Evolutionary conservation across 495 filamentous ascomycete genomes (phyloP).

Genomic region (Tetracladium marchalianum): DNA sequence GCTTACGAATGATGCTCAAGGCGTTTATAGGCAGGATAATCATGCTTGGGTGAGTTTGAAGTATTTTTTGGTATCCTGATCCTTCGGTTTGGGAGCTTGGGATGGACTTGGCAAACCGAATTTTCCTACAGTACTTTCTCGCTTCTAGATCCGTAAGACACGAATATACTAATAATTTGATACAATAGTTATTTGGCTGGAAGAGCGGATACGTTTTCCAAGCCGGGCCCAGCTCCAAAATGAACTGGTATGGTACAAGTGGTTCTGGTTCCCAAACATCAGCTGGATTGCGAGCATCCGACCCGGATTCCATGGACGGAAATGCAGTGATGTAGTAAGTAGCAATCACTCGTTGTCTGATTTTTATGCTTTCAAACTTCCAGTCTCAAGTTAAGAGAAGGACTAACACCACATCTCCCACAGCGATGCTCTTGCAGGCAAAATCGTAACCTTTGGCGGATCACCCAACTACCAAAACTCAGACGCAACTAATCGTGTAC

Average conservation of each 20-base stretch:
- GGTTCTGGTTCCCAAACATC: slow-evolving; percentile 26
- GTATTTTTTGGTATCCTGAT: too few relatives aligned
- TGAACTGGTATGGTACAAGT: slow-evolving; percentile 47
- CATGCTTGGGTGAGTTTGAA: slow-evolving; percentile 34
- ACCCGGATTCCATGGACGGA: slow-evolving; percentile 43
- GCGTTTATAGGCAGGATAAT: slow-evolving; percentile 40
- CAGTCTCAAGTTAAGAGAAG: background rate
- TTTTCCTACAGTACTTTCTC: too few relatives aligned
- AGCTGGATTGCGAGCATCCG: slow-evolving; percentile 28
- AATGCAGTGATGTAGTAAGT: slow-evolving; percentile 39
- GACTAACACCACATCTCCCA: slow-evolving; percentile 5
- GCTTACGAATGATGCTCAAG: slow-evolving; percentile 37
- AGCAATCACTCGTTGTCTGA: too few relatives aligned
- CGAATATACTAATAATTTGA: too few relatives aligned
- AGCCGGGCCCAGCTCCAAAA: slow-evolving; percentile 42
- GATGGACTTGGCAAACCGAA: too few relatives aligned
- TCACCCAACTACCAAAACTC: slow-evolving; percentile 32
- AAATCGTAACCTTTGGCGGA: slow-evolving; percentile 45
- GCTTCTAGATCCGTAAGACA: too few relatives aligned
- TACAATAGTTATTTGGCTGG: slow-evolving; percentile 41
- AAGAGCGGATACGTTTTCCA: slow-evolving; percentile 45
- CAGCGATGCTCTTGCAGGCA: slow-evolving; percentile 38
- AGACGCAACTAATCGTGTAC: slow-evolving; percentile 30
- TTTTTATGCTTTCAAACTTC: too few relatives aligned
- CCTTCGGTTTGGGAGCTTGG: too few relatives aligned